A percentile compares a stretch with the other conserved stretches of the same genome.
phyloP scores from a whole-genome alignment of 2,329 filamentous ascomycete genomes.

The Byssochlamys sp. region DNA sequence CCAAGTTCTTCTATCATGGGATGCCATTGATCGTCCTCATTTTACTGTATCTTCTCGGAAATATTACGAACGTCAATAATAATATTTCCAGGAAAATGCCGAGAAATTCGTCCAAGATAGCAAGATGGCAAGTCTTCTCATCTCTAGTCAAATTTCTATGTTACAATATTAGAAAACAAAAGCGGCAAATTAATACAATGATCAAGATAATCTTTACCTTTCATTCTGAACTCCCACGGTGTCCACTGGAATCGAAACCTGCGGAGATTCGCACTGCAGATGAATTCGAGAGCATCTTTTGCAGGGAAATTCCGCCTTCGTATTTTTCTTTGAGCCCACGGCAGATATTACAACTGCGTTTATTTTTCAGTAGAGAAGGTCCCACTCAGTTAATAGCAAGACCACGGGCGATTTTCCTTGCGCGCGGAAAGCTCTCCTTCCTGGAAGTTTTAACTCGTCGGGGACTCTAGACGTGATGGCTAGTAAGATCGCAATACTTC shows the following conservation, averaged over 20 bases:
- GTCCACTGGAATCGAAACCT: conserved; percentile 26
- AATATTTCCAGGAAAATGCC: conserved; percentile 39
- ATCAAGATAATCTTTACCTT: not conserved
- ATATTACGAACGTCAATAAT: conserved; percentile 36
- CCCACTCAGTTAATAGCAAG: not conserved
- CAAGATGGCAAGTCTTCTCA: conserved; percentile 34
- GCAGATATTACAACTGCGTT: conserved; percentile 44
- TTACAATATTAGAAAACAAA: conserved; percentile 15
- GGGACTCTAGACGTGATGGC: not conserved
- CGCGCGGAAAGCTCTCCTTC: conserved; percentile 27
- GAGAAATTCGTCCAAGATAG: conserved; percentile 40
- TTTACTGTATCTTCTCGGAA: conserved; percentile 35
- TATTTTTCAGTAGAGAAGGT: not conserved
- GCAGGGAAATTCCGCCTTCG: conserved; percentile 48
- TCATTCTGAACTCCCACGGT: conserved; percentile 7
- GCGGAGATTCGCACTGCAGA: conserved; percentile 42
- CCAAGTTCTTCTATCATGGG: conserved; percentile 22
- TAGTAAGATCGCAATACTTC: not conserved
- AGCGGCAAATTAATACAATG: conserved; percentile 17
- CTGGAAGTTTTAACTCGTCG: not conserved
- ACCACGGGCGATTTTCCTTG: conserved; percentile 11
- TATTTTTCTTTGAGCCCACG: conserved; percentile 50
- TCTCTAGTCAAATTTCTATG: conserved; percentile 27
- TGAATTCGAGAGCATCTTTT: conserved; percentile 44
- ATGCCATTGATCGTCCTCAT: conserved; percentile 23